phyloP scores from a whole-genome alignment of 352 stramenopile genomes.

The Lagenidium sp. region DNA sequence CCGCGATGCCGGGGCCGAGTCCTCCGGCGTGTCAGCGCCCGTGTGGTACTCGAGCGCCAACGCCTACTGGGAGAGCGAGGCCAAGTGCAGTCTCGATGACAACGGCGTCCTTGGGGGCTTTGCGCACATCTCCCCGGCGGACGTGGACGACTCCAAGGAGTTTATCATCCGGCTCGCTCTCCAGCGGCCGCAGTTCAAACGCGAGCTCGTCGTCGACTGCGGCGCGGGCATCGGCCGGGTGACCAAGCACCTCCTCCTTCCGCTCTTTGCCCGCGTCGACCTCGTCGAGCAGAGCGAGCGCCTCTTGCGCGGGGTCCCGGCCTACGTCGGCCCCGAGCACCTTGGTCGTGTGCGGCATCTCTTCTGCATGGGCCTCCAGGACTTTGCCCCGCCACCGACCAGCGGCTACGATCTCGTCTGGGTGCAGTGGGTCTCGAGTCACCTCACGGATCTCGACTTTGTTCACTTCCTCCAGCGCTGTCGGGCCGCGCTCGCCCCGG shows the following conservation, averaged over 20 bases:
- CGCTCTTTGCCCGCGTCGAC: conserved; percentile 84
- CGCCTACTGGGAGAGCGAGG: conserved; percentile 80
- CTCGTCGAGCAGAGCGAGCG: conserved; percentile 92
- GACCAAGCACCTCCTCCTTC: conserved; percentile 90
- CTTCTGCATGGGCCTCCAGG: conserved; percentile 90
- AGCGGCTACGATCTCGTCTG: conserved; percentile 96
- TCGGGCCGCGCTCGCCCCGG: conserved; percentile 40
- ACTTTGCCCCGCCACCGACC: conserved; percentile 57
- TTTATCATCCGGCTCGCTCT: conserved; percentile 40
- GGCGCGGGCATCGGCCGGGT: conserved; percentile 93
- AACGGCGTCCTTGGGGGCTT: conserved; percentile 93
- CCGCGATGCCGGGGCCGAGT: neutral
- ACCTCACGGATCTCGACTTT: conserved; percentile 94
- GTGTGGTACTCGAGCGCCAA: conserved; percentile 66
- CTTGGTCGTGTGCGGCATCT: conserved; percentile 51
- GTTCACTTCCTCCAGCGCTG: conserved; percentile 89
- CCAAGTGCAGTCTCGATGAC: conserved; percentile 89
- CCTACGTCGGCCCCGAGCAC: conserved; percentile 70
- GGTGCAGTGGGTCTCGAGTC: conserved; percentile 95
- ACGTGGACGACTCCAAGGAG: conserved; percentile 64
- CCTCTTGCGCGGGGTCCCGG: conserved; percentile 79
- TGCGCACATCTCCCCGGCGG: conserved; percentile 70
- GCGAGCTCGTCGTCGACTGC: conserved; percentile 58
- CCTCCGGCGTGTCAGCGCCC: conserved; percentile 4
- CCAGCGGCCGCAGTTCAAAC: conserved; percentile 37